Base-by-base conservation (phyloP, 805 yeast species). In the Jamesozyma rosinii region DNA sequence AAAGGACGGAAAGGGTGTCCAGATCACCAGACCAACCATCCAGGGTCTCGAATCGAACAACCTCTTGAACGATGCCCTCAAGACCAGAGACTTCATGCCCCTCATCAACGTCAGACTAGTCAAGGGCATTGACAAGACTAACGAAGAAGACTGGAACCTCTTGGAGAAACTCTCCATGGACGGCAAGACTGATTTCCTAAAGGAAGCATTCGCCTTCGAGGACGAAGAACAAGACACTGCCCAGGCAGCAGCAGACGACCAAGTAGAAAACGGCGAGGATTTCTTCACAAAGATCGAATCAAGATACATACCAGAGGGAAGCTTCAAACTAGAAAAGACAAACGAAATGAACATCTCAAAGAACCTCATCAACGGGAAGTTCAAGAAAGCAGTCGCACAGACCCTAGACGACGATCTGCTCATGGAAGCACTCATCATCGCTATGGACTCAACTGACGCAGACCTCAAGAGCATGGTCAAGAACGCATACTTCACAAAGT, bases 401-500 rank as follows among this genome's bases (percentile, higher is more conserved):
- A 78, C 90, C 49, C 65, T 92, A 46, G 70, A 77, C 37, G 73
- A 76, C 30, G 82, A 75, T 40, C 73, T 75, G 46, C 63, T 87
- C 19, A 62, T 75, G 19, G 97, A 92, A 59, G 96, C 97, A 3
- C 72, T 89, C 51, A 68, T 89, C 22, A 71, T 92, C 47, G 85
- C 97, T 0, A 65, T 83, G 55, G 77, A 79, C 53, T 85, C 81
- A 3, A 62, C 78, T 15, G 78, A 75, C 17, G 71, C 70, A 4
- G 55, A 54, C 17, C 68, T 81, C 58, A 83, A 83, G 51, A 71
- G 75, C 42, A 76, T 77, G 52, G 96, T 82, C 3, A 79, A 75
- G 54, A 72, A 76, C 55, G 81, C 82, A 15, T 92, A 81, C 61
- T 83, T 88, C 64, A 55, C 71, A 30, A 75, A 77, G 51, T 68